Evolutionary conservation across 2,329 filamentous ascomycete genomes (phyloP).

Genomic region (Fusarium sp.): DNA sequence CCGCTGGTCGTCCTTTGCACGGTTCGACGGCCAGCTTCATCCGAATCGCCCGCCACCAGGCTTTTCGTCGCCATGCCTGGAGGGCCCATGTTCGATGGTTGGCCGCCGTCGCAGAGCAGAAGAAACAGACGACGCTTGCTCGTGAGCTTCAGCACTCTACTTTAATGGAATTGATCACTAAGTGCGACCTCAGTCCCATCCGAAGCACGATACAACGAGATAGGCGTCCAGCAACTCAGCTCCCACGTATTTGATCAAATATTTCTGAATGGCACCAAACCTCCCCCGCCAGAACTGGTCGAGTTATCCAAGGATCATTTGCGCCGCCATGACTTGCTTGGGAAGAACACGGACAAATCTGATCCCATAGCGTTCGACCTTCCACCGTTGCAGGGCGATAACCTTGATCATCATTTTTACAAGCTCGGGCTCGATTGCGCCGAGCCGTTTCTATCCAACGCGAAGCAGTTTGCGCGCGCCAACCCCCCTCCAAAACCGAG

Average conservation of each 20-base stretch:
- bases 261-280: slow-evolving; percentile 71
- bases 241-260: slow-evolving; percentile 84
- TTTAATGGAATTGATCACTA: not conserved
- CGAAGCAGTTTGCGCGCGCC: slow-evolving; percentile 78
- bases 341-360: slow-evolving; percentile 85
- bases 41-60: slow-evolving; percentile 63
- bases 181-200: slow-evolving; percentile 56
- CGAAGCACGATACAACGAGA: slow-evolving; percentile 84
- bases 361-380: slow-evolving; percentile 88
- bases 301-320: slow-evolving; percentile 86
- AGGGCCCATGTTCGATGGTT: slow-evolving; percentile 59
- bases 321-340: slow-evolving; percentile 84
- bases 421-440: slow-evolving; percentile 87
- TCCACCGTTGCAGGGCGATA: slow-evolving; percentile 80
- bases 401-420: slow-evolving; percentile 94
- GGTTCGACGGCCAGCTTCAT: slow-evolving; percentile 61
- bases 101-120: slow-evolving; percentile 49
- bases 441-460: slow-evolving; percentile 82
- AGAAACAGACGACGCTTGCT: slow-evolving; percentile 51
- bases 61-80: slow-evolving; percentile 53
- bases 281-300: slow-evolving; percentile 78
- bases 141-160: slow-evolving; percentile 49
- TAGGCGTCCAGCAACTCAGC: slow-evolving; percentile 95
- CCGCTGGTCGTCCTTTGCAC: slow-evolving; percentile 54
- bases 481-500: slow-evolving; percentile 70